Evolutionary conservation across 2,329 filamentous ascomycete species (phyloP), one percentile per base, ranked within the genome.

Genomic region (Alternaria sp.): DNA sequence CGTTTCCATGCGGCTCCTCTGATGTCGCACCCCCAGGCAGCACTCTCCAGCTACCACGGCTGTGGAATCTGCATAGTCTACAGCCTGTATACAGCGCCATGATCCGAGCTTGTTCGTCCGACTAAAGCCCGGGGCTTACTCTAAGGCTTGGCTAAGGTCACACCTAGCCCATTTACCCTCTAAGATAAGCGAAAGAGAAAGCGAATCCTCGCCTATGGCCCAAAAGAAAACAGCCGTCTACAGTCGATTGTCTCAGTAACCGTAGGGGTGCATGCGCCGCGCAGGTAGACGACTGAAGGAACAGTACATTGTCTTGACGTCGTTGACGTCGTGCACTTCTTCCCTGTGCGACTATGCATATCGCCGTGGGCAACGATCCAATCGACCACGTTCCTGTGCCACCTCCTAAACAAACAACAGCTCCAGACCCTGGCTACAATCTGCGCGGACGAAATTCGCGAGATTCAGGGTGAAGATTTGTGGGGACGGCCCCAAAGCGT

Each of bases 401-500:
- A 11, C 12, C 41, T 26, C 24, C 24, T 30, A 30, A 30, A 9
- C 22, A 22, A n/a, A 53, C 32, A n/a, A 30, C 22, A 34, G 28
- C 36, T 14, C 32, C 22, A 53, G 46, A 18, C n/a, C 24, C 30
- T 30, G 41, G 22, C 11, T 8, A 39, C 43, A 43, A 46, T 18
- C 36, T 36, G n/a, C 8, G 36, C 60, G 56, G 60, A 59, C 60
- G 60, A 56, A 62, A 59, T 52, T 22, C 28, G 51, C 56, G 47
- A 43, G 18, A 38, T 52, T 46, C 42, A 60, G 53, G 53, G 51
- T 54, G 52, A 47, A 47, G 30, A 28, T 34, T 24, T 8, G 54
- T 61, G 59, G 59, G 51, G 30, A 46, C 54, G 20, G 42, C 20
- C 20, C 46, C 53, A 28, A 32, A 47, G 24, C 24, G 24, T 52